Evolutionary conservation across 257 asterid genomes (phyloP).

Genomic region (Lycium ferocissimum): DNA sequence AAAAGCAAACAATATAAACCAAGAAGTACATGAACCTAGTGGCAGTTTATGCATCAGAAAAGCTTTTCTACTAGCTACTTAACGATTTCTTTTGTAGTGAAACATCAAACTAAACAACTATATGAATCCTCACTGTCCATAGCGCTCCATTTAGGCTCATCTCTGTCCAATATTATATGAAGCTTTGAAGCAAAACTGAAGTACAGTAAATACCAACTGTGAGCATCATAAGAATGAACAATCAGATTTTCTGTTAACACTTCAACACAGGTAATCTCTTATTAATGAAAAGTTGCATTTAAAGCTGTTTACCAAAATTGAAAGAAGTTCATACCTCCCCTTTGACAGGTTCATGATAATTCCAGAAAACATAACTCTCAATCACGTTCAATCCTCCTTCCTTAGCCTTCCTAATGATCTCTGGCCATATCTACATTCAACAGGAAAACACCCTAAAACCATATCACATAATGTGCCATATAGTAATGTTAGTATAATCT

Average conservation of each 20-base stretch:
- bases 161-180: background rate
- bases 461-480: background rate
- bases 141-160: background rate
- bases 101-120: background rate
- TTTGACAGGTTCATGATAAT: conserved; percentile 76
- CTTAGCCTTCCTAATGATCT: conserved; percentile 66
- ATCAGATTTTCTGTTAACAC: background rate
- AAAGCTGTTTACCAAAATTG: background rate
- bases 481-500: background rate
- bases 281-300: background rate
- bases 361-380: conserved; percentile 88
- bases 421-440: conserved; percentile 70
- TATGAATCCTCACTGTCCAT: background rate
- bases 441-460: background rate
- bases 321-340: conserved; percentile 57
- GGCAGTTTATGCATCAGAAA: no score
- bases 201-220: background rate
- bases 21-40: background rate
- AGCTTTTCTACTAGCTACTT: no score
- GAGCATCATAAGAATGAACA: background rate
- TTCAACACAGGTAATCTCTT: background rate
- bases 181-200: background rate
- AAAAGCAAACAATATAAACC: background rate
- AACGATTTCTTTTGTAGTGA: background rate
- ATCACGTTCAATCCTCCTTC: conserved; percentile 92